Base-by-base conservation (phyloP, 2,329 filamentous ascomycete species). In the Sporothrix variecibatus region DNA sequence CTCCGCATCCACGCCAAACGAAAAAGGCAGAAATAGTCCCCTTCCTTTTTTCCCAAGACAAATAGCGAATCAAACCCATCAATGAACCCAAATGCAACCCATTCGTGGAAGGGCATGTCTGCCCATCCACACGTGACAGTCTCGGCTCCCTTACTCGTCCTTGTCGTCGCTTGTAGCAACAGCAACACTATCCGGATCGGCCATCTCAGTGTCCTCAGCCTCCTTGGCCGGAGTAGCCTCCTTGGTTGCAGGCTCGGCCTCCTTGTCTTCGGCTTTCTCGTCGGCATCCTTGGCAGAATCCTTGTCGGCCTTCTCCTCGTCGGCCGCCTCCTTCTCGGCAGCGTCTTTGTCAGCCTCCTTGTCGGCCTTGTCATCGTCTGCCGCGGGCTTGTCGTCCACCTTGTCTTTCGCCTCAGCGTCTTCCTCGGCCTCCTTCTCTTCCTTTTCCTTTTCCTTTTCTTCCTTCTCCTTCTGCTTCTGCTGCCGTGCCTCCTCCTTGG, bases 171-270 rank as follows among this genome's bases (percentile, higher is more conserved):
- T 75, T 23, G 79, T 78, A 68, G 77, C 77, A 49, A 78, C 78
- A 2, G 62, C 67, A 7, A 77, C 79, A 6, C 84, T 84, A 64
- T 86, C 85, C 73, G 84, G 83, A 72, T 86, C 84, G 17, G 78
- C 80, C 85, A 87, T 87, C 77, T 87, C 85, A 4, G 86, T 82
- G 74, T 86, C 85, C 72, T 86, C 84, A 20, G 85, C 84, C n/a
- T 86, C 84, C 72, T 85, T 82, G 46, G 82, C 79, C 74, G 46
- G 12, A 5, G 26, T 15, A 12, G 26, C 26, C 31, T 62, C 58
- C 64, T 65, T 65, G 62, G n/a, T 11, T 0, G 9, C 62, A 6
- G 64, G 17, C 31, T 69, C 11, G 49, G 56, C n/a, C 58, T 72
- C 31, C 12, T 58, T 40, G 23, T 7, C 28, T 1, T 56, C 46